Conservation (phyloP, 306 rosid species). For the Prosopis cineraria region DNA sequence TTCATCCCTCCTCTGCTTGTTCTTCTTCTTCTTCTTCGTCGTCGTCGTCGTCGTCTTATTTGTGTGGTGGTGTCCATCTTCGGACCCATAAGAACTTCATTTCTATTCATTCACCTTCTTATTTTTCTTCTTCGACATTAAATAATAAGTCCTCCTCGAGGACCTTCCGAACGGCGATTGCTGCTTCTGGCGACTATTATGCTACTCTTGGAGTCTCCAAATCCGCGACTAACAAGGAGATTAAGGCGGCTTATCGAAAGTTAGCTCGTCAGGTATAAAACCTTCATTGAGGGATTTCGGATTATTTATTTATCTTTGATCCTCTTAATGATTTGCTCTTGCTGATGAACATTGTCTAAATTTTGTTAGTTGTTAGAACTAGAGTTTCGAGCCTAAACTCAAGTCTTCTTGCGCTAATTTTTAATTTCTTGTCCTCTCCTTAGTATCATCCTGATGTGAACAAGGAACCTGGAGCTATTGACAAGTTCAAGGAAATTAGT, state of each 20-base stretch:
- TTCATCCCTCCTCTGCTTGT: conserved; percentile 41
- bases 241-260: conserved; percentile 90
- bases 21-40: not conserved
- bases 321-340: not conserved
- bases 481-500: conserved; percentile 82
- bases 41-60: conserved; percentile 30
- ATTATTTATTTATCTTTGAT: not conserved
- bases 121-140: conserved; percentile 25
- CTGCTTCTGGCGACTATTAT: conserved; percentile 88
- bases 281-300: conserved; percentile 3
- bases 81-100: conserved; percentile 50
- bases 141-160: conserved; percentile 38
- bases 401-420: conserved; percentile 35
- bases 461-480: conserved; percentile 77
- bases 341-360: not conserved
- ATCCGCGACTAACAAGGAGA: conserved; percentile 81
- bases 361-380: conserved; percentile 10
- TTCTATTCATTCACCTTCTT: conserved; percentile 39
- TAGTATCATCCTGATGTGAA: conserved; percentile 81
- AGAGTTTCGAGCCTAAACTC: not conserved
- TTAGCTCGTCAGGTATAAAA: conserved; percentile 92
- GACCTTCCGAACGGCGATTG: conserved; percentile 51
- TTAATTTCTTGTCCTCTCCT: conserved; percentile 13
- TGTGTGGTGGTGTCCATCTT: conserved; percentile 48
- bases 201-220: conserved; percentile 84